Base-by-base conservation (phyloP, 78 protist species). In the Pigoraptor vietnamica region DNA sequence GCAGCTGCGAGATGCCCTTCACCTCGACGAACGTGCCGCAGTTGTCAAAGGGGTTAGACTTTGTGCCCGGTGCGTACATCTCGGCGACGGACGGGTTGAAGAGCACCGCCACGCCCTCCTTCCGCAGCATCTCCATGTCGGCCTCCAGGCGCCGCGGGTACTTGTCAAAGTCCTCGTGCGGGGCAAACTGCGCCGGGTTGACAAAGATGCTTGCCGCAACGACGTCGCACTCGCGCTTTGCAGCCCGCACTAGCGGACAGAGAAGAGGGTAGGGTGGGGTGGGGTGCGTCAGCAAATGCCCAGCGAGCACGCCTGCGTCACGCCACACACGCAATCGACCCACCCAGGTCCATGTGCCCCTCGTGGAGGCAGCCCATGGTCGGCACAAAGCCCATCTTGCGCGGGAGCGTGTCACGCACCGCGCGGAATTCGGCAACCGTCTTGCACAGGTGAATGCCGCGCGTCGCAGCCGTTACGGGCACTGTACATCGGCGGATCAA, bases 161-260 rank as follows among this genome's bases (percentile, higher is more conserved):
- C 24, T 6, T 40, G 55, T 90, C 95, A 25, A 89, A 37, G 91
- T 94, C 95, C 55, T 94, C 95, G 67, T 92, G 82, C 0, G 93
- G 86, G 0, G 95, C 95, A 88, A 94, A 94, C 86, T 94, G 95
- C 0, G 93, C 82, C 33, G 94, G 94, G 38, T 94, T 94, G 36
- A 94, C 95, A 37, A 92, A 94, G 23, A 94, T 83, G 91, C 90
- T 81, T 40, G 92, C 86, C n/a, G 89, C 92, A 0, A 87, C 90
- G 19, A 21, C 37, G 33, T 89, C 83, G 33, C 93, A 94, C 40
- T 91, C 87, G 23, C 0, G 24, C 56, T 35, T 39, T 0, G 90
- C 91, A 23, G 37, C 56, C 34, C 88, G 38, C 34, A 88, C 93
- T 36, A 33, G 29, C 10, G 38, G 32, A 1, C n/a, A n/a, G n/a